Evolutionary conservation across 1,284 basidiomycete genomes (phyloP).

Genomic region (Ganoderma lucidum): DNA sequence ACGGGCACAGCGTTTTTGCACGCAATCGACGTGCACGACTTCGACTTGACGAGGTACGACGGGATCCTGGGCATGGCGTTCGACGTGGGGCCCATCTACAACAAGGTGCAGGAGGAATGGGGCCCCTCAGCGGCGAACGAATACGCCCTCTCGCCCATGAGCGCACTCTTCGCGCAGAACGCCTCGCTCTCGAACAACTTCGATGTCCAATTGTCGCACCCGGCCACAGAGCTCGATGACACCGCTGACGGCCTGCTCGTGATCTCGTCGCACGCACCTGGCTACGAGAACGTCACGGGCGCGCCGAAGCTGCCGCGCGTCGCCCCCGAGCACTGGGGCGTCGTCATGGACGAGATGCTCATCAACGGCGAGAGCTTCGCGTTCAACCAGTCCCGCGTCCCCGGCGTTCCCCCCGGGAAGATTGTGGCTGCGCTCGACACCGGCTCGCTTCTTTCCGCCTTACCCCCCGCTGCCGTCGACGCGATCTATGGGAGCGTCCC

Average conservation of each 20-base stretch:
- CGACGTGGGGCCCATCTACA: conserved; percentile 19
- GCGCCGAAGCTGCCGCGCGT: conserved; percentile 49
- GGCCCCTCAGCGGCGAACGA: conserved; percentile 30
- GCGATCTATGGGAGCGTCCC: conserved; percentile 42
- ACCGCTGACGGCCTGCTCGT: conserved; percentile 40
- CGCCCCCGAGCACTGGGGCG: conserved; percentile 50
- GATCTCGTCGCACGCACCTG: conserved; percentile 39
- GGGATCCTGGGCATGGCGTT: conserved; percentile 31
- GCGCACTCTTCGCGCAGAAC: conserved; percentile 43
- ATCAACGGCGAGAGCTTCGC: conserved; percentile 40
- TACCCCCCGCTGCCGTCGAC: conserved; percentile 39
- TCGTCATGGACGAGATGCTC: conserved; percentile 40
- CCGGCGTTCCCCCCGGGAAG: conserved; percentile 37
- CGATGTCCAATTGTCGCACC: conserved; percentile 40
- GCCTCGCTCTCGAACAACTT: conserved; percentile 38
- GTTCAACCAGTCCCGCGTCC: conserved; percentile 39
- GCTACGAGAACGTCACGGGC: conserved; percentile 32
- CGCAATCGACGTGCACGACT: conserved; percentile 26
- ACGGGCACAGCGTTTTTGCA: conserved; percentile 45
- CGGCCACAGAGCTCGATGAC: conserved; percentile 32
- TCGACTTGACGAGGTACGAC: background rate
- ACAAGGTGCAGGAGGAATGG: conserved; percentile 60
- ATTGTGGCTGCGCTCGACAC: conserved; percentile 42
- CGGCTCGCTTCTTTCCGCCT: conserved; percentile 40
- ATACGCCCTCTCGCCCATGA: conserved; percentile 24